Base-by-base conservation (phyloP, 352 stramenopile species). In the Globisporangium polare region DNA sequence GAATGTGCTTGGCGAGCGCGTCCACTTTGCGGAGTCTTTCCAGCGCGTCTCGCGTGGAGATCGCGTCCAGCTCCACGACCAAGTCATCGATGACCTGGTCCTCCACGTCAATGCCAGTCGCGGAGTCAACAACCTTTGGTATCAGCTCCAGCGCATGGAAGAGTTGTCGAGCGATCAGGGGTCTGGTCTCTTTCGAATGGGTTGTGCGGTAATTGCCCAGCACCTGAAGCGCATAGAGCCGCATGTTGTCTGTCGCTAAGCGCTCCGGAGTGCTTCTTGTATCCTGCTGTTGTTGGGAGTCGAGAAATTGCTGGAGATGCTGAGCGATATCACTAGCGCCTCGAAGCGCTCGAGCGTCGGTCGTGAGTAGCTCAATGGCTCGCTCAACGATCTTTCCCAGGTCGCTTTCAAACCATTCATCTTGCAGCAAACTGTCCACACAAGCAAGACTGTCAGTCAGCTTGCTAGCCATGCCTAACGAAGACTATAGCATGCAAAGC, bases 391-490 rank as follows among this genome's bases (percentile, higher is more conserved):
- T 50, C 10, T n/a, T 37, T 5, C 55, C 43, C 2, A 75, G n/a
- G 12, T 74, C 69, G 1, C 4, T 22, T 24, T 67, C 68, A 22
- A 66, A 60, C 60, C 56, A 74, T 31, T 74, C 72, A 18, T 67
- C 50, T 13, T 63, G 37, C 24, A 79, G 35, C 22, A 78, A 51
- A 41, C 62, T 67, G 24, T 39, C 17, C 22, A 51, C 37, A 53
- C 42, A 46, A 20, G 18, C 27, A 62, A 39, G 22, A n/a, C 54
- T 4, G 18, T 12, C 15, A 22, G 31, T 22, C 54, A 54, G 5
- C 35, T 5, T n/a, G 37, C 15, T 43, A 43, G 37, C 6, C 8
- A 43, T 17, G 22, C 13, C 5, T 3, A 46, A 22, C n/a, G 2
- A 20, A 22, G 6, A 13, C 20, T 12, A 22, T n/a, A n/a, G n/a